phyloP scores from a whole-genome alignment of 1,284 basidiomycete genomes.

The Neotropicomus parvogracilis region DNA sequence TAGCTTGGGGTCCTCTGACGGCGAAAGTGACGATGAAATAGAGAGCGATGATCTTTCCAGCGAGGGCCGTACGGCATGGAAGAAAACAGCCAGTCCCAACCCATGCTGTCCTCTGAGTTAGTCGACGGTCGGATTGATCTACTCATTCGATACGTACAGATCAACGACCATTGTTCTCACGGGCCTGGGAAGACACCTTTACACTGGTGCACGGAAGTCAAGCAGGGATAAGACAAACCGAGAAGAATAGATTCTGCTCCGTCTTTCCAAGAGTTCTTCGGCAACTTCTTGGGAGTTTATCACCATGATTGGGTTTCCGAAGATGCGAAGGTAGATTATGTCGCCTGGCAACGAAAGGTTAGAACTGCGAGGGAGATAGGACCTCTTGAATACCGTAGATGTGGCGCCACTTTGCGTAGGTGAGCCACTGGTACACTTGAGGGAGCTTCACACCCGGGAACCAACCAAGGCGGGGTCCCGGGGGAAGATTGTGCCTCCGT shows the following conservation, averaged over 20 bases:
- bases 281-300: slow-evolving; percentile 43
- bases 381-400: slow-evolving; percentile 37
- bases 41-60: slow-evolving; percentile 43
- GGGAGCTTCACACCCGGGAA: slow-evolving; percentile 37
- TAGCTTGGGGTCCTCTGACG: slow-evolving; percentile 30
- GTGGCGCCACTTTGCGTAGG: slow-evolving; percentile 44
- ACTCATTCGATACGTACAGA: slow-evolving; percentile 32
- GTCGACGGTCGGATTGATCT: neutral
- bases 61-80: slow-evolving; percentile 40
- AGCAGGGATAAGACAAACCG: slow-evolving; percentile 22
- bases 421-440: slow-evolving; percentile 43
- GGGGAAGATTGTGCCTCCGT: slow-evolving; percentile 33
- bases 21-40: slow-evolving; percentile 46
- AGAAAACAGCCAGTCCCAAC: slow-evolving; percentile 49
- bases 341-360: slow-evolving; percentile 36
- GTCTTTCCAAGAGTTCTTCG: slow-evolving; percentile 44
- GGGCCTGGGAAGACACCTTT: slow-evolving; percentile 18
- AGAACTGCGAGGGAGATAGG: neutral
- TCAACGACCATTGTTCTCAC: slow-evolving; percentile 44
- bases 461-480: slow-evolving; percentile 41
- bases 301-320: slow-evolving; percentile 47
- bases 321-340: slow-evolving; percentile 43
- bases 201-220: neutral
- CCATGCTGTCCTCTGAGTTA: slow-evolving; percentile 37
- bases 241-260: slow-evolving; percentile 45